Evolutionary conservation across 306 rosid genomes (phyloP).

Genomic region (Castanea crenata): DNA sequence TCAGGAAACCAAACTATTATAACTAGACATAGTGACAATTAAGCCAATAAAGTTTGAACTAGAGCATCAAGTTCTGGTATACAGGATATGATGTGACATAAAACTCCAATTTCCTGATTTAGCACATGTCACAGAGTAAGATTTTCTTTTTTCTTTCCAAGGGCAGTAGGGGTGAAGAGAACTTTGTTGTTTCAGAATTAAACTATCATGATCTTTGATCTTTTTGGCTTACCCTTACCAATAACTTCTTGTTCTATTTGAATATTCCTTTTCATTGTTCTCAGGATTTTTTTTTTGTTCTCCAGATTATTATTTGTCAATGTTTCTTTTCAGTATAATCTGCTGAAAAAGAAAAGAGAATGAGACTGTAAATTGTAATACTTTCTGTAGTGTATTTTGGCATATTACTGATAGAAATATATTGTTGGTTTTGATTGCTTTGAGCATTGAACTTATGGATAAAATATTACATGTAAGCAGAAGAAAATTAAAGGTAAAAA

Average conservation of each 20-base stretch:
- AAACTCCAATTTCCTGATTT: background rate
- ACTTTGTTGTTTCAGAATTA: background rate
- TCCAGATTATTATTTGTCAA: background rate
- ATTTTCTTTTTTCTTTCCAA: background rate
- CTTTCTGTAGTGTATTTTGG: background rate
- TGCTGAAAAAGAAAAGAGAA: background rate
- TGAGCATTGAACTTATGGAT: background rate
- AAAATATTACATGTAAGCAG: background rate
- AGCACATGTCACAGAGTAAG: background rate
- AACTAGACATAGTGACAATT: slow-evolving; percentile 9
- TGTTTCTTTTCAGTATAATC: background rate
- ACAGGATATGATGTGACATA: background rate
- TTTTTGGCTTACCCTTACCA: background rate
- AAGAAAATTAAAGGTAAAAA: slow-evolving; percentile 18
- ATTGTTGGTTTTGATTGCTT: background rate
- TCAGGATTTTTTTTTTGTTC: background rate
- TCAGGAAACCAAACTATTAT: background rate
- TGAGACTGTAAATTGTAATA: background rate
- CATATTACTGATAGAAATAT: background rate
- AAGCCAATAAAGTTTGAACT: background rate
- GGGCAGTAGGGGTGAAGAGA: background rate
- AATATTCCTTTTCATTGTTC: background rate
- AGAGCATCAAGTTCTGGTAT: background rate
- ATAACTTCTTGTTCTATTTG: slow-evolving; percentile 1
- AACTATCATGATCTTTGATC: background rate